Base-by-base conservation (phyloP, 73 alveolate genomes). In the Paramecium tetraurelia region DNA sequence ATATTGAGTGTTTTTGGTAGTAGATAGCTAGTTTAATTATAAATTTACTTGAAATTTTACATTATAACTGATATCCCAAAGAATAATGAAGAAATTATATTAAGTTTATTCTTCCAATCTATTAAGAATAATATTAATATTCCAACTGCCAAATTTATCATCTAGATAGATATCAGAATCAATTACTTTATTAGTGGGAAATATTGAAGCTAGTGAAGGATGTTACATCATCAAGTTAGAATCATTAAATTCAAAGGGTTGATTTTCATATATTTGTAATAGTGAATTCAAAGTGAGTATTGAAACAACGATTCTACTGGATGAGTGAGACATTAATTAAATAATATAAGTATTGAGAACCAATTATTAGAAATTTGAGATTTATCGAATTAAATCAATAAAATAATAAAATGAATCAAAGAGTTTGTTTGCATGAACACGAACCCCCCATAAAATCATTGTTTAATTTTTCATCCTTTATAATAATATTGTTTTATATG, bases 301-400 rank as follows among this genome's bases (percentile, higher is more conserved):
- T 35, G 68, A 72, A 72, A 72, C 59, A 29, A 40, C n/a, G 36
- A 40, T 72, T 72, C 63, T 72, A 20, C 40, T 35, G 40, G 29
- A 35, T 72, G 59, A 38, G 57, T 35, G 86, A 38, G 86, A 31
- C 86, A 72, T 72, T 72, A 72, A 72, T 72, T 72, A 72, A 72
- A 35, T 35, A 72, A 7, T 53, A 53, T 53, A 53, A 53, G 69
- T 53, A 53, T 53, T 53, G 69, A 53, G 69, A 53, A 53, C 69
- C 31, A 53, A 53, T 53, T n/a, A 53, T 53, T 4, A 16, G 27
- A 63, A 24, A 22, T 7, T 27, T 63, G 84, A 63, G 46, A 63
- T 31, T 63, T 27, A 63, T 27, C 48, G 46, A 33, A 27, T 63
- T 63, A 63, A 63, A 12, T 63, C 50, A 31, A 31, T 31, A 63